Evolutionary conservation across 2,329 filamentous ascomycete genomes (phyloP).

Genomic region (Myriosclerotinia curreyana): DNA sequence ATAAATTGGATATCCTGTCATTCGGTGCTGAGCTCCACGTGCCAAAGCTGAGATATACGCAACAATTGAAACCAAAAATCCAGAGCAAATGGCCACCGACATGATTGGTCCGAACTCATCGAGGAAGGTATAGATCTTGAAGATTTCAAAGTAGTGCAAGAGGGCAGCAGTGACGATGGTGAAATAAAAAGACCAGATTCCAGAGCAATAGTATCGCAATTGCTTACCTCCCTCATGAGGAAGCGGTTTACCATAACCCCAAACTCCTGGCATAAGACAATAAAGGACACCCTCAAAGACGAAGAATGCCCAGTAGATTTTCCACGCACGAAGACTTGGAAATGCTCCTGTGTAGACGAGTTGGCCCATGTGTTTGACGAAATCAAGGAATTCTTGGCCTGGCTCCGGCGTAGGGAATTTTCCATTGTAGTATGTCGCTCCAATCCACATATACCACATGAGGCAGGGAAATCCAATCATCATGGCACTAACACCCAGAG

Average conservation of each 20-base stretch:
- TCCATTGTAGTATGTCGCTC: conserved; percentile 87
- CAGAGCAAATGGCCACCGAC: conserved; percentile 88
- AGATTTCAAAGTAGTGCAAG: conserved; percentile 79
- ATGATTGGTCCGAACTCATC: conserved; percentile 94
- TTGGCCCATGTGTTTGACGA: conserved; percentile 65
- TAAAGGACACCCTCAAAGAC: conserved; percentile 81
- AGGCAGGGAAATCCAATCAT: conserved; percentile 91
- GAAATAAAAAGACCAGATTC: conserved; percentile 79
- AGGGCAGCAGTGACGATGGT: conserved; percentile 69
- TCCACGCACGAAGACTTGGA: conserved; percentile 78
- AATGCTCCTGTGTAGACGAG: conserved; percentile 82
- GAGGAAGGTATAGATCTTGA: conserved; percentile 86
- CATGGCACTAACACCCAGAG: conserved; percentile 73
- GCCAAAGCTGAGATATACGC: conserved; percentile 82
- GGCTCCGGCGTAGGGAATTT: conserved; percentile 66
- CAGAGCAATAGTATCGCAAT: conserved; percentile 92
- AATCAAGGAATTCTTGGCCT: conserved; percentile 67
- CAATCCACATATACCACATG: conserved; percentile 99
- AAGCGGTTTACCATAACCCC: conserved; percentile 82
- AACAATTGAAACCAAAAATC: conserved; percentile 76
- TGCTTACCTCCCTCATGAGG: conserved; percentile 79
- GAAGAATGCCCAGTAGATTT: conserved; percentile 93
- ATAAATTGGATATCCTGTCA: conserved; percentile 79
- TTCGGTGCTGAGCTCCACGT: conserved; percentile 83
- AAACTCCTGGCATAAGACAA: conserved; percentile 81